Evolutionary conservation across 345 rosid genomes (phyloP).

Genomic region (Eucalyptus melliodora): DNA sequence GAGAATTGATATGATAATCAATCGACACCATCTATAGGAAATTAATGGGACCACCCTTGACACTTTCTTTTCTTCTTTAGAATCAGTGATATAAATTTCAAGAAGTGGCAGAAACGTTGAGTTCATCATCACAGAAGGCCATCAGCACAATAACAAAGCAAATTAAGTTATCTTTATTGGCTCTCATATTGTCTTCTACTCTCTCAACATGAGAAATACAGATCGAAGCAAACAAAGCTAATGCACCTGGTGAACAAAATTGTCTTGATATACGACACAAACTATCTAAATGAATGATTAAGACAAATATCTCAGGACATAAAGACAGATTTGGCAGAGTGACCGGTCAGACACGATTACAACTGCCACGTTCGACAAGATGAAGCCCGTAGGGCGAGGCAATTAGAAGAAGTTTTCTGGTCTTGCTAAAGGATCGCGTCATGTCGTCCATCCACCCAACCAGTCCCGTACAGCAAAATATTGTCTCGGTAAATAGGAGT

Average conservation of each 20-base stretch:
- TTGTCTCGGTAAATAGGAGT: background rate
- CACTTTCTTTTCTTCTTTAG: background rate
- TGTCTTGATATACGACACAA: background rate
- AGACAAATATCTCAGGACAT: background rate
- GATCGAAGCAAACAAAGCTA: background rate
- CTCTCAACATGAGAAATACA: background rate
- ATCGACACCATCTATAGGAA: background rate
- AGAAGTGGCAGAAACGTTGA: background rate
- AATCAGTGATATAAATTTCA: background rate
- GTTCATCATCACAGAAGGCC: background rate
- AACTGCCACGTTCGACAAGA: background rate
- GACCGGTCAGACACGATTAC: background rate
- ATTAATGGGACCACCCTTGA: background rate
- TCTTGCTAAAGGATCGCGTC: background rate
- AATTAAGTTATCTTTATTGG: background rate
- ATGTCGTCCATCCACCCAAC: background rate
- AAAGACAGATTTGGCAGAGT: background rate
- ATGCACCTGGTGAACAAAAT: background rate
- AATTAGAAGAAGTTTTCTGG: background rate
- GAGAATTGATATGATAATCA: background rate
- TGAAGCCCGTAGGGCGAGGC: background rate
- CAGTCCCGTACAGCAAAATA: background rate
- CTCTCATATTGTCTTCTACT: background rate
- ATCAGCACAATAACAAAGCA: background rate
- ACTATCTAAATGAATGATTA: background rate